Evolutionary conservation across 805 yeast genomes (phyloP), one percentile per base, ranked within the genome.

Genomic region (Jamesozyma lodderae): DNA sequence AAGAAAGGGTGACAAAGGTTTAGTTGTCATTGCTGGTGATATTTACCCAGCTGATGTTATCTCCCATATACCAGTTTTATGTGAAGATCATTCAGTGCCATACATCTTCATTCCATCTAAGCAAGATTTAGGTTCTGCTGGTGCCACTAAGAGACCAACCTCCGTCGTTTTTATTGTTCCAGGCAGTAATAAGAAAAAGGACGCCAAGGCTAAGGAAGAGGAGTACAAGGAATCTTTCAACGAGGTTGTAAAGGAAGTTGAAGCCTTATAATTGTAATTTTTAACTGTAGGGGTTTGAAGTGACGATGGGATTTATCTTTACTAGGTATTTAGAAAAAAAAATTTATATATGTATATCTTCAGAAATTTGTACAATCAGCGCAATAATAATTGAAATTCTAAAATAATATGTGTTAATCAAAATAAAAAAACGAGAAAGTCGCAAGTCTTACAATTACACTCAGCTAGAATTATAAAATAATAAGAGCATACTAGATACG

Each of bases 91-190:
- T 47, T 67, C 82, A 34, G 96, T 92, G 35, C 96, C 97, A 56
- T 94, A 70, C 59, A 74, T 90, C 30, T 92, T 92, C 65, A 77
- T 92, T 46, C 98, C 98, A 55, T 87, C 96, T 36, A 92, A 92
- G 68, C 96, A 92, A 69, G 97, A 92, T 60, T 75, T 92, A 49
- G 99, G 99, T 25, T 83, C 95, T 46, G 98, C 99, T 19, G 97
- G 97, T 59, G 95, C 96, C 45, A 92, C 98, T 41, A 92, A 92
- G 72, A 82, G 99, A 73, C 97, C 98, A 52, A 92, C 99, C 27
- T 86, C 96, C 27, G 88, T 95, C 63, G 95, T 92, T 22, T 85
- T 92, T 86, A 76, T 92, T 52, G 92, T 88, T 39, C 98, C 99
- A 53, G 95, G 95, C 41, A 94, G 95, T 40, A 87, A 88, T 43